phyloP scores from a whole-genome alignment of 768 basidiomycete genomes.

The Serpula lacrymans region DNA sequence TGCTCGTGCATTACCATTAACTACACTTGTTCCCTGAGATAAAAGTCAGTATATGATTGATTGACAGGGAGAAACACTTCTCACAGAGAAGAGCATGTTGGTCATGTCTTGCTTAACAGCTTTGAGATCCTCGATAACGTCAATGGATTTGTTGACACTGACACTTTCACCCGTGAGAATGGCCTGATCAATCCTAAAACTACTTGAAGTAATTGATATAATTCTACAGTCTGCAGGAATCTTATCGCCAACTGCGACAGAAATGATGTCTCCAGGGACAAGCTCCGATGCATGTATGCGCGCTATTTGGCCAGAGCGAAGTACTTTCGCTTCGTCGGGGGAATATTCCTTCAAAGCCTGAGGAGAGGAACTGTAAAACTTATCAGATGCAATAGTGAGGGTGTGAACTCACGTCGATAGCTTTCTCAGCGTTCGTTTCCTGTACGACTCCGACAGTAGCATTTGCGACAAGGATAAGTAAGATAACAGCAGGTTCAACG shows the following conservation, averaged over 20 bases:
- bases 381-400: not conserved
- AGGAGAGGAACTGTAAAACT: not conserved
- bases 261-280: slow-evolving; percentile 92
- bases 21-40: slow-evolving; percentile 86
- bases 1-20: slow-evolving; percentile 87
- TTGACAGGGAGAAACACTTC: slow-evolving; percentile 18
- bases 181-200: slow-evolving; percentile 94
- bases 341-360: slow-evolving; percentile 97
- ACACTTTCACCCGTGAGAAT: slow-evolving; percentile 93
- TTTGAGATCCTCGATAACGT: slow-evolving; percentile 61
- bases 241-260: slow-evolving; percentile 90
- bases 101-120: slow-evolving; percentile 99
- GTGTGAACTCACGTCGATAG: slow-evolving; percentile 80
- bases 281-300: slow-evolving; percentile 85
- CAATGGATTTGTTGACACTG: slow-evolving; percentile 79
- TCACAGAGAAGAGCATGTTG: slow-evolving; percentile 91
- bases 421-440: slow-evolving; percentile 93
- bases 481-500: slow-evolving; percentile 92
- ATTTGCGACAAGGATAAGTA: slow-evolving; percentile 94
- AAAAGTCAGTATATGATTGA: not conserved
- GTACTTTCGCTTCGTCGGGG: slow-evolving; percentile 90
- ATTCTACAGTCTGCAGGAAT: slow-evolving; percentile 94
- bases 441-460: slow-evolving; percentile 98
- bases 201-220: slow-evolving; percentile 85
- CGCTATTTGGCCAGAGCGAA: slow-evolving; percentile 65